A percentile compares a stretch with the other conserved stretches of the same genome.
phyloP scores from a whole-genome alignment of 2,329 filamentous ascomycete genomes.

The Pseudonectria foliicola region DNA sequence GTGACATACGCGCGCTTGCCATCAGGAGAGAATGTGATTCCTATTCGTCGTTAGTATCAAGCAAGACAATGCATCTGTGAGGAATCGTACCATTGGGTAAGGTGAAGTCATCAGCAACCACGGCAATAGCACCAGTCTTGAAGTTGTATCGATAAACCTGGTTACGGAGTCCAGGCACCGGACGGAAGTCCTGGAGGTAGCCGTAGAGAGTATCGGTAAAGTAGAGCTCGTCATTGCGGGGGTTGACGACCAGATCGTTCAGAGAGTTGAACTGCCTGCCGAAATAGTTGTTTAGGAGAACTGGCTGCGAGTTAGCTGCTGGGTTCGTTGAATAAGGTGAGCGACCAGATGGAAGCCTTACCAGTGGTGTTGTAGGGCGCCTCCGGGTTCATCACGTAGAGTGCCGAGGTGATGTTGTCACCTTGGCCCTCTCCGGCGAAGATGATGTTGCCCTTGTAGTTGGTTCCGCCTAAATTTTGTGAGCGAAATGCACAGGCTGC shows the following conservation, averaged over 20 bases:
- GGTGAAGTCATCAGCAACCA: conserved; percentile 50
- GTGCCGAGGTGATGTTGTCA: conserved; percentile 19
- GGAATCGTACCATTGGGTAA: conserved; percentile 41
- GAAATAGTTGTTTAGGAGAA: conserved; percentile 52
- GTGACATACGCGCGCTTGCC: conserved; percentile 47
- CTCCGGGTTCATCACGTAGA: conserved; percentile 21
- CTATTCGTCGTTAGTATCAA: conserved; percentile 17
- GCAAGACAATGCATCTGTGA: accelerated
- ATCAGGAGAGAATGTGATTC: conserved; percentile 49
- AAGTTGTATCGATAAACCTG: conserved; percentile 54
- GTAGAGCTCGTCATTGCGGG: conserved; percentile 51
- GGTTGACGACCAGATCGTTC: conserved; percentile 50
- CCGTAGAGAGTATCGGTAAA: conserved; percentile 59
- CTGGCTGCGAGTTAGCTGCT: conserved; percentile 13
- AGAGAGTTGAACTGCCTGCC: conserved; percentile 54
- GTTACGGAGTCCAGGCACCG: conserved; percentile 42
- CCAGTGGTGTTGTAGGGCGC: conserved; percentile 44
- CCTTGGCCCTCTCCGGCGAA: conserved; percentile 46
- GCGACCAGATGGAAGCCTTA: conserved; percentile 17
- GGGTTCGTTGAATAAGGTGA: neutral
- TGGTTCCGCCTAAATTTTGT: conserved; percentile 35
- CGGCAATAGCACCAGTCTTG: conserved; percentile 41
- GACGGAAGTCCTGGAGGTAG: conserved; percentile 50
- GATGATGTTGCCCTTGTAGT: conserved; percentile 41
- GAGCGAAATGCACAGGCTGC: neutral